These are phyloP conservation scores for Fusarium circinatum DNA, from an alignment of 2,329 filamentous ascomycete genomes.

Conservation along the genomic window DNA sequence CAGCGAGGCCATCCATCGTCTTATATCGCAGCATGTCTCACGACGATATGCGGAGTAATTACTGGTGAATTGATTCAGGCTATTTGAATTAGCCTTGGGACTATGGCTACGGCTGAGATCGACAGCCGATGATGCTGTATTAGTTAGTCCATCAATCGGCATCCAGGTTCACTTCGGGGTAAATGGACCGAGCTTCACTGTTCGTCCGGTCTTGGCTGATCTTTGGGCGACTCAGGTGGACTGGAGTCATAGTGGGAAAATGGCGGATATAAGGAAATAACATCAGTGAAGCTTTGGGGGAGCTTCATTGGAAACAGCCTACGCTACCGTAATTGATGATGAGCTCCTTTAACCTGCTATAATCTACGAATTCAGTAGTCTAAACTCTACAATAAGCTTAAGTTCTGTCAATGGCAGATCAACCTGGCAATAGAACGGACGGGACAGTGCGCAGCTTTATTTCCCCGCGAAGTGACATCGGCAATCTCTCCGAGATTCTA, in stretches of 20 bases:
- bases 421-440: background rate
- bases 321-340: background rate
- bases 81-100: constrained; percentile 24
- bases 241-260: background rate
- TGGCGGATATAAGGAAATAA: background rate
- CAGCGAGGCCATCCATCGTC: background rate
- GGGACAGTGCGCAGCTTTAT: background rate
- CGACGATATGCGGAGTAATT: constrained; percentile 15
- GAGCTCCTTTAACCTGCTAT: background rate
- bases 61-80: constrained; percentile 15
- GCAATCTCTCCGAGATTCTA: constrained; percentile 11
- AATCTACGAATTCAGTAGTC: background rate
- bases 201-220: background rate
- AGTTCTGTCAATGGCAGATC: background rate
- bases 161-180: constrained; percentile 11
- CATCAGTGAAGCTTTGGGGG: background rate
- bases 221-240: background rate
- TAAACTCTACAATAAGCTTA: background rate
- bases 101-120: constrained; percentile 8
- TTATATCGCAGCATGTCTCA: constrained; percentile 10
- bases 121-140: background rate
- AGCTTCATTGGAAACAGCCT: background rate
- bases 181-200: constrained; percentile 8
- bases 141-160: constrained; percentile 26
- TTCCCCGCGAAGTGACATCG: background rate